Conservation (phyloP, 2,329 filamentous ascomycete species). For the Aspergillus sp. region DNA sequence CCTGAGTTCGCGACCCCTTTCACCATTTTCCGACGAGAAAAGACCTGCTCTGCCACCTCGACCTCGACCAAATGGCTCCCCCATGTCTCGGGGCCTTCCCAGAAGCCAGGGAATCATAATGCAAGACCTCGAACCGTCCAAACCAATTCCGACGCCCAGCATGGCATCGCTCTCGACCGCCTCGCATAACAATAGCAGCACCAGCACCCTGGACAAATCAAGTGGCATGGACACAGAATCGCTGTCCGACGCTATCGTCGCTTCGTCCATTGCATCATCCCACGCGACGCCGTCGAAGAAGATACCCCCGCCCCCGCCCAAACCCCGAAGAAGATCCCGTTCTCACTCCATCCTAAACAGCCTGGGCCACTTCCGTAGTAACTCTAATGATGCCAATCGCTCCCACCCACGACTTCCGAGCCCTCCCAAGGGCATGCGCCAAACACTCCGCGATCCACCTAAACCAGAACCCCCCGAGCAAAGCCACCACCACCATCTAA, state of each 20-base stretch:
- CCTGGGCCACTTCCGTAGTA: background rate
- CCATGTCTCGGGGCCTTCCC: conserved; percentile 1
- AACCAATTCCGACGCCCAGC: conserved; percentile 19
- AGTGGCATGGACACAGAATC: conserved; percentile 29
- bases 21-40: conserved; percentile 8
- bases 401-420: conserved; percentile 27
- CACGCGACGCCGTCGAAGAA: conserved; percentile 23
- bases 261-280: conserved; percentile 41
- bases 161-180: conserved; percentile 18
- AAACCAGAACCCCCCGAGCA: conserved; percentile 27
- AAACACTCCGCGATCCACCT: conserved; percentile 35
- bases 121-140: conserved; percentile 6
- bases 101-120: conserved; percentile 6
- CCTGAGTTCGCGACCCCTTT: background rate
- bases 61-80: conserved; percentile 3
- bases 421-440: conserved; percentile 32
- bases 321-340: conserved; percentile 30
- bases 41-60: conserved; percentile 24
- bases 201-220: conserved; percentile 17
- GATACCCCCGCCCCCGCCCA: conserved; percentile 34
- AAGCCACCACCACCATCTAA: conserved; percentile 25
- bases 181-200: conserved; percentile 19
- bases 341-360: conserved; percentile 30
- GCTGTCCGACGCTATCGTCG: conserved; percentile 42
- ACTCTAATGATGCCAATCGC: conserved; percentile 11